A percentile compares a stretch with the other conserved stretches of the same genome.
These are phyloP conservation scores for Juglanconis oblonga DNA, from an alignment of 2,329 filamentous ascomycete genomes.

Conservation along the genomic window DNA sequence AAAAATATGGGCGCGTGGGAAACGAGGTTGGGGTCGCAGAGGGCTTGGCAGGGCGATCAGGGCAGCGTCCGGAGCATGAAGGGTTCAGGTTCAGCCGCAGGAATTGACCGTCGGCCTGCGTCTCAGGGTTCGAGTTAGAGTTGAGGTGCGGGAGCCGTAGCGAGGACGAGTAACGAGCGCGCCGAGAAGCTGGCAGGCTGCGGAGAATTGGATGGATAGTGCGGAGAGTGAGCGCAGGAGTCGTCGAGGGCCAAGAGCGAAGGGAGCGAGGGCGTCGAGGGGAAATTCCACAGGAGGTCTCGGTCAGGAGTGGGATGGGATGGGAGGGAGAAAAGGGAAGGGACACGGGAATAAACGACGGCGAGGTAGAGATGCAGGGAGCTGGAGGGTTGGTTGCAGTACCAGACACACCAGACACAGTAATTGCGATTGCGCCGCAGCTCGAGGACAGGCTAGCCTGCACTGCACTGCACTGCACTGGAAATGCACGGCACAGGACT, in stretches of 20 bases:
- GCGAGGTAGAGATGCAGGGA: neutral
- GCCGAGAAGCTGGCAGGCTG: neutral
- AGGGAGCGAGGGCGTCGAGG: conserved; percentile 1
- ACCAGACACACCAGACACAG: neutral
- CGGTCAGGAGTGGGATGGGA: neutral
- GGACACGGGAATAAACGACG: conserved; percentile 6
- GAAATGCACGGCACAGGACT: too few species aligned
- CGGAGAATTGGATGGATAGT: neutral
- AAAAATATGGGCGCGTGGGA: neutral
- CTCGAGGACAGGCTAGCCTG: too few species aligned
- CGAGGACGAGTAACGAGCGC: neutral
- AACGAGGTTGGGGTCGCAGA: neutral
- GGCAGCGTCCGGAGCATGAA: neutral
- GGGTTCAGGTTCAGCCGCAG: neutral
- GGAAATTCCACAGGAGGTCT: conserved; percentile 3
- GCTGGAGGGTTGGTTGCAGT: neutral
- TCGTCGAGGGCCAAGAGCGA: neutral
- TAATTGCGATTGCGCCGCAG: too few species aligned
- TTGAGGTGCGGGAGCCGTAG: neutral
- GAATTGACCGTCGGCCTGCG: neutral
- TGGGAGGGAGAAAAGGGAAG: neutral
- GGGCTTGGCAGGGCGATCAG: neutral
- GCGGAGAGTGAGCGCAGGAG: neutral
- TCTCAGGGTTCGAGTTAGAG: neutral
- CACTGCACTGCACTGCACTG: too few species aligned